Percentiles rank a stretch among this genome's conserved stretches.
phyloP scores from a whole-genome alignment of 179 eudicot species.

The Silene noctiflora region DNA sequence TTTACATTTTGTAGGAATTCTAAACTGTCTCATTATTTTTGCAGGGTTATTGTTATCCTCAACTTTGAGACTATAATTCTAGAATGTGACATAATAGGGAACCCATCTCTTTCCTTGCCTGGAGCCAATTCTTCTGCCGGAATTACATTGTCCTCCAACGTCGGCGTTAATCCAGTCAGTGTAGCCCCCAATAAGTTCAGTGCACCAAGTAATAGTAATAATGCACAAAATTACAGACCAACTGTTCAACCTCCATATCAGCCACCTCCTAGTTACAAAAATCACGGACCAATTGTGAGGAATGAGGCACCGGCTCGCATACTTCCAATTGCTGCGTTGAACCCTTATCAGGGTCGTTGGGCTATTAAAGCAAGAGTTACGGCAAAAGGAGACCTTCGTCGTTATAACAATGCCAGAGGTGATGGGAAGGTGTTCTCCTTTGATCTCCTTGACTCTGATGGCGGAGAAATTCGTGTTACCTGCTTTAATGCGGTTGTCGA shows the following conservation, averaged over 20 bases:
- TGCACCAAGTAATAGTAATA: constrained; percentile 34
- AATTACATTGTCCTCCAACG: constrained; percentile 31
- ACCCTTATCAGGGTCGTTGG: constrained; percentile 98
- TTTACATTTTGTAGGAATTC: background rate
- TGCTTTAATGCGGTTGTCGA: constrained; percentile 94
- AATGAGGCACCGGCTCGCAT: constrained; percentile 92
- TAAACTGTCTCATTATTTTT: constrained; percentile 14
- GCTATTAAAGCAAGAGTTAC: constrained; percentile 96
- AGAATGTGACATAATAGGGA: constrained; percentile 77
- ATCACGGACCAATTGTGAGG: constrained; percentile 85
- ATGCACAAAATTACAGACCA: constrained; percentile 48
- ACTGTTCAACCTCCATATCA: constrained; percentile 89
- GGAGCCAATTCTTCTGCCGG: constrained; percentile 42
- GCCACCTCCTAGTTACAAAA: constrained; percentile 83
- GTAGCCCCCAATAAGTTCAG: constrained; percentile 20
- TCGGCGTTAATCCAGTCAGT: constrained; percentile 21
- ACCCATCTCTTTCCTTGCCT: constrained; percentile 37
- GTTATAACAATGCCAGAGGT: constrained; percentile 86
- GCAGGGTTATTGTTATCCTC: constrained; percentile 84
- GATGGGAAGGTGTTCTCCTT: constrained; percentile 97
- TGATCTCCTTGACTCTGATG: constrained; percentile 91
- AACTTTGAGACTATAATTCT: constrained; percentile 85
- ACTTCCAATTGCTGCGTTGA: constrained; percentile 82
- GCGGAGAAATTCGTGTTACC: constrained; percentile 91
- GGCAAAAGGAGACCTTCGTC: constrained; percentile 82